Percentiles rank a stretch among this genome's conserved stretches.
Conservation (phyloP, 768 basidiomycete genomes). For the Boletellus ananas region DNA sequence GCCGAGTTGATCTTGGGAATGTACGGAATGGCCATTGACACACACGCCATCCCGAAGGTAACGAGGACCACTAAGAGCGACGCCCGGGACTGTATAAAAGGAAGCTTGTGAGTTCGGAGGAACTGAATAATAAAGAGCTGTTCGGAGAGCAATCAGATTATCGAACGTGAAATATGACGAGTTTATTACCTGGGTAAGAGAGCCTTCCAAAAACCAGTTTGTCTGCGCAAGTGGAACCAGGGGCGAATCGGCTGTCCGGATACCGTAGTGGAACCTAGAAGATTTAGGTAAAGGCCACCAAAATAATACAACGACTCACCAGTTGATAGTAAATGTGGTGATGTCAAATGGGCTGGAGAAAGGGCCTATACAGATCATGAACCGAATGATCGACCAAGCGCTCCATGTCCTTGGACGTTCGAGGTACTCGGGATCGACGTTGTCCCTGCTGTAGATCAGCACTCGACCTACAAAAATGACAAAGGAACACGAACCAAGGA, state of each 20-base stretch:
- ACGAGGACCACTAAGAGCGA: slow-evolving; percentile 25
- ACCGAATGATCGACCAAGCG: slow-evolving; percentile 33
- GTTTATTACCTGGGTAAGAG: slow-evolving; percentile 32
- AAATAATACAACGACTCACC: slow-evolving; percentile 14
- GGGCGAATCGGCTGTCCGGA: slow-evolving; percentile 25
- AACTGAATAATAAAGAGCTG: slow-evolving; percentile 34
- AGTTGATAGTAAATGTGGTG: slow-evolving; percentile 30
- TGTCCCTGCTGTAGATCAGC: slow-evolving; percentile 28
- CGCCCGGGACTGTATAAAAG: slow-evolving; percentile 31
- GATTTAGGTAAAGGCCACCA: background rate
- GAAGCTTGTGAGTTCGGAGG: slow-evolving; percentile 29
- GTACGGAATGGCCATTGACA: slow-evolving; percentile 32
- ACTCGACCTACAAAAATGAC: background rate
- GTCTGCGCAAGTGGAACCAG: slow-evolving; percentile 33
- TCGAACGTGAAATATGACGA: background rate
- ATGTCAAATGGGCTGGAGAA: slow-evolving; percentile 37
- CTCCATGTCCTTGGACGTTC: slow-evolving; percentile 29
- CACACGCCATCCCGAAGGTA: slow-evolving; percentile 31
- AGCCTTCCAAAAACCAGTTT: slow-evolving; percentile 36
- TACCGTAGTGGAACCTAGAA: slow-evolving; percentile 31
- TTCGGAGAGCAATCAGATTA: slow-evolving; percentile 1
- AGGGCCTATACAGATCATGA: slow-evolving; percentile 35
- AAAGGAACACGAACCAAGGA: slow-evolving; percentile 25
- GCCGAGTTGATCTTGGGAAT: slow-evolving; percentile 31
- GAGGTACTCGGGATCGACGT: slow-evolving; percentile 36